These are phyloP conservation scores for Fusarium scirpi DNA, from an alignment of 2,329 filamentous ascomycete species.

Conservation along the genomic window DNA sequence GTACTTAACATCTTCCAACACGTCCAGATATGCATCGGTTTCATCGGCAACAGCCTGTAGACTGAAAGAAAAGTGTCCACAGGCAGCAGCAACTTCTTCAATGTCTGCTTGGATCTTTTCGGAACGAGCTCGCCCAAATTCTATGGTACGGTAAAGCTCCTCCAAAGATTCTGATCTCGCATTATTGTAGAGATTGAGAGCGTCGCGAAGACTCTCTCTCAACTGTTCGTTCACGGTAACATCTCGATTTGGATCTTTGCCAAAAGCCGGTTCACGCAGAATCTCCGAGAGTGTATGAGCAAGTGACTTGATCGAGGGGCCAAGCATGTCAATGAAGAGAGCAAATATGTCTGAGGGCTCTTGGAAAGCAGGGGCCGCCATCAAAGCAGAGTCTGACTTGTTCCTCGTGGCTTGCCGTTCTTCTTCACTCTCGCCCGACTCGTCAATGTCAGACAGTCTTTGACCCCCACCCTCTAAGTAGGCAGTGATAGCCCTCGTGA, in stretches of 20 bases:
- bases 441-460: constrained; percentile 71
- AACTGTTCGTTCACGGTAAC: constrained; percentile 85
- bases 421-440: constrained; percentile 69
- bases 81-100: constrained; percentile 97
- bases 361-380: constrained; percentile 57
- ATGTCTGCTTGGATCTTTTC: constrained; percentile 89
- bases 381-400: constrained; percentile 49
- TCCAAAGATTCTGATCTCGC: constrained; percentile 81
- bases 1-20: constrained; percentile 87
- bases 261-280: constrained; percentile 87
- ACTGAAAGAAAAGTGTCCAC: constrained; percentile 95
- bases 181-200: constrained; percentile 81
- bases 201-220: constrained; percentile 81
- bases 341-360: constrained; percentile 88
- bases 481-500: constrained; percentile 47
- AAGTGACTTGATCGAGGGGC: constrained; percentile 96
- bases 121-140: constrained; percentile 74
- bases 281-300: constrained; percentile 91
- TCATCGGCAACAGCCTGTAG: constrained; percentile 92
- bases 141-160: constrained; percentile 83
- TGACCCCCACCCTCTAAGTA: constrained; percentile 58
- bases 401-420: constrained; percentile 53
- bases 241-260: constrained; percentile 71
- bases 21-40: constrained; percentile 83
- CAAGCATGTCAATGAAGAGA: constrained; percentile 87